Conservation (phyloP, 805 yeast species). For the Candida sanyiensis region DNA sequence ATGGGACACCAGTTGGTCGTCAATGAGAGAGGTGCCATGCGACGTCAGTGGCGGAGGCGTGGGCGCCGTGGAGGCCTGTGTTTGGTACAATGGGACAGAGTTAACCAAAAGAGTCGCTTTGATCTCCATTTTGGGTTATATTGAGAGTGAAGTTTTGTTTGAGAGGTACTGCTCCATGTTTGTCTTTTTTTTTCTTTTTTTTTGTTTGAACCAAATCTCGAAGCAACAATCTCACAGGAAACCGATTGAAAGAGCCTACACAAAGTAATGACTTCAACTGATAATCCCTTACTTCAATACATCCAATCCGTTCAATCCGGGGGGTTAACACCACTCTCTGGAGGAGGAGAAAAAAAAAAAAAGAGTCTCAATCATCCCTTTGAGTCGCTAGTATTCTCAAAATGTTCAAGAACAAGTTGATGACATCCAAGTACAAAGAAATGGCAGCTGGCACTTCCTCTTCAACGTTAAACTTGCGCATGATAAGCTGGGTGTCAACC, state of each 20-base stretch:
- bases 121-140: not conserved
- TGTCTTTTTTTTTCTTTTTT: not conserved
- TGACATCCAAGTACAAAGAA: constrained; percentile 70
- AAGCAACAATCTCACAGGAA: no score
- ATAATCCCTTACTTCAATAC: no score
- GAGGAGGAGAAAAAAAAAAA: not conserved
- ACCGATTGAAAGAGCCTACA: no score
- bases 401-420: constrained; percentile 74
- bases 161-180: not conserved
- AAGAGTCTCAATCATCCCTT: constrained; percentile 18
- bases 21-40: not conserved
- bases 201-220: not conserved
- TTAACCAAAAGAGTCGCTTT: not conserved
- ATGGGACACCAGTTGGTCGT: constrained; percentile 1
- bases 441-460: constrained; percentile 83
- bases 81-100: not conserved
- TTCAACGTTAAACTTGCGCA: constrained; percentile 71
- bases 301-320: not conserved
- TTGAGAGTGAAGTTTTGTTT: not conserved
- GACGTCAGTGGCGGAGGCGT: not conserved
- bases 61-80: not conserved
- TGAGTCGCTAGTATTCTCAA: constrained; percentile 51
- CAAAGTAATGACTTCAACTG: no score
- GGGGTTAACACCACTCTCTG: no score
- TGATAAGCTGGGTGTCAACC: constrained; percentile 75